phyloP scores from a whole-genome alignment of 2,329 filamentous ascomycete genomes.

The Exophiala oligosperma region DNA sequence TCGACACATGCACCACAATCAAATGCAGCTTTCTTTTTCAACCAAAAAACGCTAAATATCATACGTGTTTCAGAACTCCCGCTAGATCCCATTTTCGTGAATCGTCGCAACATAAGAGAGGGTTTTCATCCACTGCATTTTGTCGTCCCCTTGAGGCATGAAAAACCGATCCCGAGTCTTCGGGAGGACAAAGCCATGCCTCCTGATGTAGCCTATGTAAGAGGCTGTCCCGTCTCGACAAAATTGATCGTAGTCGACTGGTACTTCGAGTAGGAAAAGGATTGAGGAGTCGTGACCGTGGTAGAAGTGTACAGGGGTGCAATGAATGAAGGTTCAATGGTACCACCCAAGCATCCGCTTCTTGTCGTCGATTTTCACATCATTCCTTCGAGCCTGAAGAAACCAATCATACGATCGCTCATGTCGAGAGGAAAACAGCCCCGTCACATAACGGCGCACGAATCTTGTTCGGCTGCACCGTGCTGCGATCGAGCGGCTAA shows the following conservation, averaged over 20 bases:
- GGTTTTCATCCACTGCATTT: constrained; percentile 11
- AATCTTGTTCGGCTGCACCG: constrained; percentile 28
- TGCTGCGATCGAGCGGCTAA: constrained; percentile 34
- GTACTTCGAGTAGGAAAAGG: constrained; percentile 8
- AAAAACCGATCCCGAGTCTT: constrained; percentile 43
- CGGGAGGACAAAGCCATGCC: constrained; percentile 48
- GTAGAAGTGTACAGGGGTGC: constrained; percentile 13
- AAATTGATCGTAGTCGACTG: constrained; percentile 19
- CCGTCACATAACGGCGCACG: constrained; percentile 36
- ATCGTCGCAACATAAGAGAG: constrained; percentile 22
- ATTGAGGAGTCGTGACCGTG: constrained; percentile 15
- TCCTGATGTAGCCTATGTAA: constrained; percentile 38
- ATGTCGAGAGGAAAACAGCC: constrained; percentile 11
- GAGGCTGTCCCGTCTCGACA: constrained; percentile 11
- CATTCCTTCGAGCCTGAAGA: constrained; percentile 8
- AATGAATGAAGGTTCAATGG: constrained; percentile 17
- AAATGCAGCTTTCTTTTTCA: not conserved
- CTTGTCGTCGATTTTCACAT: constrained; percentile 9
- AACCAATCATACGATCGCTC: constrained; percentile 11
- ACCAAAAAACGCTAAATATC: not conserved
- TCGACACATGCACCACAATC: not conserved
- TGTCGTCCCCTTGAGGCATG: constrained; percentile 35
- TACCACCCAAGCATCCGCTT: constrained; percentile 19
- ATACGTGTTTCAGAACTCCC: constrained; percentile 16
- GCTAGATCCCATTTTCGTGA: constrained; percentile 23